phyloP scores from a whole-genome alignment of 2,329 filamentous ascomycete species.

The Cercospora sp. region DNA sequence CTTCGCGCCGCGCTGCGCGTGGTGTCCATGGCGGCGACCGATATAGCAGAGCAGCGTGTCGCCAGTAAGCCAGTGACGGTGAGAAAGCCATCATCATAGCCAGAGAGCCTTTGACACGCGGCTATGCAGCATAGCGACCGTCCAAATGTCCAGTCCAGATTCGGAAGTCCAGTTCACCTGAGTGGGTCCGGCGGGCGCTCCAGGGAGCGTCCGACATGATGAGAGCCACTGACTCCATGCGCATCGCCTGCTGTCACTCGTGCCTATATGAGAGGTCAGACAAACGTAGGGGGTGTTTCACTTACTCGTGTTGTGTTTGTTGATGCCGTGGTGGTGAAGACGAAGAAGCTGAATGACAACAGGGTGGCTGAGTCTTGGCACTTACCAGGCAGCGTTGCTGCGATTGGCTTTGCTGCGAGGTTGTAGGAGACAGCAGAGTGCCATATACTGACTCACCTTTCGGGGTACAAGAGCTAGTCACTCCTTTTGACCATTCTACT shows the following conservation, averaged over 20 bases:
- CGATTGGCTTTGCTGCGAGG: neutral
- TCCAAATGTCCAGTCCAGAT: neutral
- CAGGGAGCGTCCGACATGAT: neutral
- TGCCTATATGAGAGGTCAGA: neutral
- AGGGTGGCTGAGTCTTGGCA: neutral
- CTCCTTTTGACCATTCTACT: neutral
- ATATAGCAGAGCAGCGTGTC: neutral
- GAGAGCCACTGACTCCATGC: neutral
- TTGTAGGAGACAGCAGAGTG: neutral
- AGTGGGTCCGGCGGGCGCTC: neutral
- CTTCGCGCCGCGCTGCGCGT: neutral
- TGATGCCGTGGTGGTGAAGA: neutral
- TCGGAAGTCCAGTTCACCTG: neutral
- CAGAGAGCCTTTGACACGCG: neutral
- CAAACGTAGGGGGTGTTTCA: neutral
- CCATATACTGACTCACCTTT: neutral
- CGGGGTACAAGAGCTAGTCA: neutral
- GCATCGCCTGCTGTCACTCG: conserved; percentile 11
- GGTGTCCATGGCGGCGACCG: neutral
- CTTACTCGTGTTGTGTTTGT: neutral
- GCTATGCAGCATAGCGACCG: neutral
- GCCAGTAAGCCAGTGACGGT: neutral
- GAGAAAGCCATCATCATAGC: neutral
- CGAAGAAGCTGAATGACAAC: neutral
- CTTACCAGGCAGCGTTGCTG: neutral